Base-by-base conservation (phyloP, 2,329 filamentous ascomycete species). In the Spiromastix sp. region DNA sequence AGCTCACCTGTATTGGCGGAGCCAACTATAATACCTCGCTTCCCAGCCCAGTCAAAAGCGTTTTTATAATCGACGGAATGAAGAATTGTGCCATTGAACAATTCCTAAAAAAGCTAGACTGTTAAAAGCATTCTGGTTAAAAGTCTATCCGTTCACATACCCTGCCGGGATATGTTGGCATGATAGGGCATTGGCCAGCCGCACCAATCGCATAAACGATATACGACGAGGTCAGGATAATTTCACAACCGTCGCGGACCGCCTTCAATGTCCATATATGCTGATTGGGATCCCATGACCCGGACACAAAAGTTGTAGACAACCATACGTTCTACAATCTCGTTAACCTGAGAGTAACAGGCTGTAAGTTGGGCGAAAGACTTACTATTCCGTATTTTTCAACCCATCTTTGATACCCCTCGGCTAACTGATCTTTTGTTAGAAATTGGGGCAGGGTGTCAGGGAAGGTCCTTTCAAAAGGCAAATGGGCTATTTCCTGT, bases 21-120 rank as follows among this genome's bases (percentile, higher is more conserved):
- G 17, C 67, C 66, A 11, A 71, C 50, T 1, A 71, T 59, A 20
- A 69, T 45, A 4, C 59, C 66, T 20, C 54, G 55, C 36, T 67
- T 66, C 18, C 62, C 61, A 13, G 50, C 50, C 48, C 52, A 62
- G 4, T 36, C 29, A 7, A 45, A 43, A 11, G 57, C 44, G 26
- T 48, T 51, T n/a, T 43, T 52, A 39, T 63, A 63, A 2, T 50
- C 40, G 4, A 47, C 50, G 0, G 55, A 55, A 40, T 66, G 60
- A 3, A 59, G 32, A 3, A 54, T 41, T 2, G 51, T 48, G 33
- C 64, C 64, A 38, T 54, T 47, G 44, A 61, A 68, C 4, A 34
- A 36, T 6, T 52, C 43, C 47, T 60, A 38, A 12, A 3, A 25
- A 25, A 25, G 5, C 10, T 25, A 25, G 12, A 25, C 3, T 4